These are phyloP conservation scores for Macrophomina phaseolina DNA, from an alignment of 2,329 filamentous ascomycete species.

Conservation along the genomic window DNA sequence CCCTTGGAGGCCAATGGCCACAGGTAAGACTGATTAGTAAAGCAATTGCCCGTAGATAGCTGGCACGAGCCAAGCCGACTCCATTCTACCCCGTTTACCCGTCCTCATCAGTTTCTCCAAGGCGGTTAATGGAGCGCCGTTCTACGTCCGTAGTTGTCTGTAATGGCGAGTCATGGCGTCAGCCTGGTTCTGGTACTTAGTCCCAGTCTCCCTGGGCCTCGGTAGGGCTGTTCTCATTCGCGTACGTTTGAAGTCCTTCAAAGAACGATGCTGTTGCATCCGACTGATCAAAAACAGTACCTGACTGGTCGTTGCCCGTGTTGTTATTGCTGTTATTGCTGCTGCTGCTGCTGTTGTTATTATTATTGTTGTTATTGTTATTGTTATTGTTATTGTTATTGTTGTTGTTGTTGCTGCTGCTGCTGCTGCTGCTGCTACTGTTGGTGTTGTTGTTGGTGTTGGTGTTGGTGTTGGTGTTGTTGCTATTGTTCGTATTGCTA, in stretches of 20 bases:
- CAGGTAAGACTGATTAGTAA: not conserved
- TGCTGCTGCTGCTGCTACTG: too few relatives aligned
- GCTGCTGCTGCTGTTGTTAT: not conserved
- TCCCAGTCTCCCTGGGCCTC: conserved; percentile 11
- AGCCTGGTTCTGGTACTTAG: conserved; percentile 17
- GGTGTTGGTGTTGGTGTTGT: too few relatives aligned
- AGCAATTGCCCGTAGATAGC: not conserved
- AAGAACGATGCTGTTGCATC: conserved; percentile 16
- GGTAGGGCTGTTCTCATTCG: conserved; percentile 14
- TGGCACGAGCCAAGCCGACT: not conserved
- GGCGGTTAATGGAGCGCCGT: not conserved
- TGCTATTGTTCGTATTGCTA: not conserved
- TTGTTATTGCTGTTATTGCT: not conserved
- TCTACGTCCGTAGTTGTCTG: conserved; percentile 18
- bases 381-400: not conserved
- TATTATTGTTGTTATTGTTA: not conserved
- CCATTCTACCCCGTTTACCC: not conserved
- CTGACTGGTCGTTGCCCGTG: not conserved
- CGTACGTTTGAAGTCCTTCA: conserved; percentile 23
- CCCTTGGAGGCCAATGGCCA: not conserved
- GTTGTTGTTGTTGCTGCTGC: too few relatives aligned
- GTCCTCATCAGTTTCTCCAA: not conserved
- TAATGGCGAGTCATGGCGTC: conserved; percentile 15
- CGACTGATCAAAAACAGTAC: conserved; percentile 10
- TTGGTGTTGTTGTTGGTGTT: too few relatives aligned